Base-by-base conservation (phyloP, 208 protist species). In the Trypanosoma rangeli region DNA sequence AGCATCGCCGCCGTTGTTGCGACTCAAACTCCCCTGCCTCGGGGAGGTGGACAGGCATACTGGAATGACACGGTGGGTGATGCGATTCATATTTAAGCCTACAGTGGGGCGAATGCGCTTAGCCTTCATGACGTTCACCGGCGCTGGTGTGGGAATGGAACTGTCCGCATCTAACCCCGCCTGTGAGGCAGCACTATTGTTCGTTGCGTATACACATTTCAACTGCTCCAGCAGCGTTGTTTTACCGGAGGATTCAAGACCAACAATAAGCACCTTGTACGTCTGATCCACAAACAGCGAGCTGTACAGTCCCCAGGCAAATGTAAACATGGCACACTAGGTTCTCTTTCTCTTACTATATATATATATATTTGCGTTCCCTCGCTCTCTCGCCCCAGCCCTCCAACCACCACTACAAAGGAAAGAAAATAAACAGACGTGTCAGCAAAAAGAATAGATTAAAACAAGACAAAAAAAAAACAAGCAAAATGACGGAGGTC, bases 161-260 rank as follows among this genome's bases (percentile, higher is more conserved):
- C 31, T 37, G n/a, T 9, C 31, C 26, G 3, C 55, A 0, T 28
- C 46, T 48, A 5, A 35, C 70, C 55, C 29, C 39, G 33, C 56
- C 55, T 53, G 28, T 46, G 42, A 46, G 2, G 73, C 20, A 37
- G 8, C 48, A 49, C 7, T 59, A 64, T 31, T 31, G 13, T 31
- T 28, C 33, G 29, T 50, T 37, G 49, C 69, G 76, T 93, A 93
- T 64, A 87, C 88, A 57, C 82, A 92, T 74, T 99, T 99, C 18
- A 99, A 66, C 79, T 99, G 98, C 83, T 99, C 99, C 4, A 99
- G 79, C 57, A 99, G 90, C n/a, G 96, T 98, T 29, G 98, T 99
- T 80, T 99, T 99, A 46, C 98, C 98, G 13, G 90, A 90, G n/a
- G 87, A 88, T 77, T 99, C 97, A 29, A 94, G 79, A 42, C 97